Evolutionary conservation across 2,329 filamentous ascomycete species (phyloP).

Genomic region (Fusarium mundagurra): DNA sequence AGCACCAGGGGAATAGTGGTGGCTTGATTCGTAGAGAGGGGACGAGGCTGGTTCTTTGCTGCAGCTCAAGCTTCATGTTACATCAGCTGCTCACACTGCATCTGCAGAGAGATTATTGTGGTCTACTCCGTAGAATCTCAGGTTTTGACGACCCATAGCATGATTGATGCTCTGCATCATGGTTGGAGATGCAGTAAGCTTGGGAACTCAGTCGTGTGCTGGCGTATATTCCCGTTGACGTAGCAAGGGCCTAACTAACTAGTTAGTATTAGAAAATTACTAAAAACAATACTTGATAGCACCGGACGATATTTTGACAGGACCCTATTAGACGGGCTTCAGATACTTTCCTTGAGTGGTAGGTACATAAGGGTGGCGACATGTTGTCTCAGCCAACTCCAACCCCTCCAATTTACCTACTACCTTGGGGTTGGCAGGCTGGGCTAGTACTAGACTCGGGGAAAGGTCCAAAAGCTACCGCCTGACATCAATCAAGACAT

Average conservation of each 20-base stretch:
- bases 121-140: background rate
- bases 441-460: background rate
- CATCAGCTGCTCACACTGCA: constrained; percentile 5
- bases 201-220: background rate
- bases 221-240: background rate
- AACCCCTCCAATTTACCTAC: constrained; percentile 1
- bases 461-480: background rate
- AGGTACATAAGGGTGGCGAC: background rate
- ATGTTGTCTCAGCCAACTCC: constrained; percentile 9
- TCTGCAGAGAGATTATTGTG: background rate
- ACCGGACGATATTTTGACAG: background rate
- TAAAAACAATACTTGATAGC: background rate
- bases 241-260: background rate
- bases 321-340: background rate
- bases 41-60: constrained; percentile 7
- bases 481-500: constrained; percentile 8
- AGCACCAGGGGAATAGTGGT: background rate
- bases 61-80: constrained; percentile 11
- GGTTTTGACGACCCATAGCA: background rate
- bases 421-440: background rate
- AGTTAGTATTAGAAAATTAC: background rate
- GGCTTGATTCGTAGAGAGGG: constrained; percentile 1
- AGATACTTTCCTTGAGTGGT: background rate
- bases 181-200: background rate
- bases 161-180: background rate